These are phyloP conservation scores for Phytopythium delawarense DNA, from an alignment of 352 stramenopile genomes.

Conservation along the genomic window DNA sequence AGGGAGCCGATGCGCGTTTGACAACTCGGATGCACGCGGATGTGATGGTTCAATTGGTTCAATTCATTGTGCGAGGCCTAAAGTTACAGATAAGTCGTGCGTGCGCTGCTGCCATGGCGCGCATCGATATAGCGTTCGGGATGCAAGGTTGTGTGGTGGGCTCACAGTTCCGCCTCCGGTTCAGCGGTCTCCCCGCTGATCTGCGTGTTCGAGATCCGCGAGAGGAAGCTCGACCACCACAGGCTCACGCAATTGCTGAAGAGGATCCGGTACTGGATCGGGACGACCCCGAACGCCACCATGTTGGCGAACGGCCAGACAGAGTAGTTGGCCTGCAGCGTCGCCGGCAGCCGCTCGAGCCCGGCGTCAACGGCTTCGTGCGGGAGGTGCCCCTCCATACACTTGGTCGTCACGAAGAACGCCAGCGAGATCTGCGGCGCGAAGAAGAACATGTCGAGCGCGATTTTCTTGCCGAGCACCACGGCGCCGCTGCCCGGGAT, in stretches of 20 bases:
- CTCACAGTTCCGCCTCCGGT: neutral
- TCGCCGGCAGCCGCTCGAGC: slow-evolving; percentile 31
- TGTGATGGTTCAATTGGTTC: too few species aligned
- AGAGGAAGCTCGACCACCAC: slow-evolving; percentile 46
- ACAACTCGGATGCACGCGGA: neutral
- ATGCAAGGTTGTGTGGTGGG: neutral
- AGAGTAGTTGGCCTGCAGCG: slow-evolving; percentile 38
- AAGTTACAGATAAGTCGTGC: neutral
- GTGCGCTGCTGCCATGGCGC: neutral
- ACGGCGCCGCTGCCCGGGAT: slow-evolving; percentile 21
- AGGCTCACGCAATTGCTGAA: slow-evolving; percentile 52
- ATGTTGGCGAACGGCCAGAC: slow-evolving; percentile 47
- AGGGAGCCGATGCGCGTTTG: neutral
- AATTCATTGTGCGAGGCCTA: too few species aligned
- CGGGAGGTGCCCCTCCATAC: slow-evolving; percentile 28
- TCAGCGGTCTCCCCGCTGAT: neutral
- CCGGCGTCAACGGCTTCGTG: slow-evolving; percentile 30
- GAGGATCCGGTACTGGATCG: slow-evolving; percentile 46
- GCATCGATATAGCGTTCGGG: neutral
- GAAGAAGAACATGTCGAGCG: slow-evolving; percentile 40
- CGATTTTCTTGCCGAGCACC: slow-evolving; percentile 36
- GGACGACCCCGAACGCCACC: slow-evolving; percentile 43
- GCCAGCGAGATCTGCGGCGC: slow-evolving; percentile 31
- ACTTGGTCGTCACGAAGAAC: slow-evolving; percentile 40
- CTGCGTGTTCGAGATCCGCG: slow-evolving; percentile 34